Base-by-base conservation (phyloP, 2,329 filamentous ascomycete genomes). In the Phyllosticta citribraziliensis region DNA sequence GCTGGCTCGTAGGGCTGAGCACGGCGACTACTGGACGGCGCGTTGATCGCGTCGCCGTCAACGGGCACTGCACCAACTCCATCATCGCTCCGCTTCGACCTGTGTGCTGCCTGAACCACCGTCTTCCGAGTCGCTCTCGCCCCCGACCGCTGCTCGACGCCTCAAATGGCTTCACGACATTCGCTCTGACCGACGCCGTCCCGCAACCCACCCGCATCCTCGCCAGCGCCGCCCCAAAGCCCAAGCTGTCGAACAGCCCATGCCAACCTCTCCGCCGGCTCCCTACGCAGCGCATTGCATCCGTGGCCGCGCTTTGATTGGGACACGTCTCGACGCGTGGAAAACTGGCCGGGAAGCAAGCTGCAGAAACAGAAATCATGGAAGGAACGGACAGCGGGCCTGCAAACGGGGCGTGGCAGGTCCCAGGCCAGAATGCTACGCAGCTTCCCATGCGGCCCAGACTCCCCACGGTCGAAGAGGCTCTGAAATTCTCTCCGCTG, bases 401-500 rank as follows among this genome's bases (percentile, higher is more conserved):
- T 47, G 61, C 65, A 50, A 67, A 70, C 56, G 67, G 65, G 35
- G 63, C 67, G 63, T 72, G 70, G 70, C 71, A 71, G 54, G 40
- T 47, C 68, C 67, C 61, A 50, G 19, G 52, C 52, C 65, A 64
- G 67, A 69, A 72, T 65, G 69, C 70, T 51, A 66, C 53, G 60
- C 47, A 25, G 8, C 50, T 70, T 12, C 69, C 70, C 22, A 67
- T 74, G 14, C 67, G 70, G 14, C 71, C 71, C 55, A 68, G 74
- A 25, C 72, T 78, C 51, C 76, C 79, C 11, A 80, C 78, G 2
- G 82, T 94, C 12, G 82, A 87, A 61, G 88, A 94, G 70, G 89
- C 89, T 30, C 79, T 94, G 54, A 88, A 88, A n/a, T 92, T 86
- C 74, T 89, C 89, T 57, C 89, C 90, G 24, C 87, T 93, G 70